Evolutionary conservation across 176 grass and related monocot species (phyloP).

Genomic region (Saccharum spontaneum): DNA sequence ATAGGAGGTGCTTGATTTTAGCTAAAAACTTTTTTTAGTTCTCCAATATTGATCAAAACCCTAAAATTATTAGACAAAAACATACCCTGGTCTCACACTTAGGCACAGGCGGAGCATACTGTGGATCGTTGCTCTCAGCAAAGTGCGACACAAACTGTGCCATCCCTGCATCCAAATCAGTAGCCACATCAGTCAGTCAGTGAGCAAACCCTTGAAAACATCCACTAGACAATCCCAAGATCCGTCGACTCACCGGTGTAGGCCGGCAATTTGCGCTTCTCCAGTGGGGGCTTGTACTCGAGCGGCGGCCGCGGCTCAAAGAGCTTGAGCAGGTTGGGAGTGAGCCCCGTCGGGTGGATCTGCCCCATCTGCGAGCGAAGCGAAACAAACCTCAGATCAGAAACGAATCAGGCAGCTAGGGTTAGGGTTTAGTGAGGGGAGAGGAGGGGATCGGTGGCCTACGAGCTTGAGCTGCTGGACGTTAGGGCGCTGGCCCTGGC

Average conservation of each 20-base stretch:
- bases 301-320: slow-evolving; percentile 80
- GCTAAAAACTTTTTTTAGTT: no score
- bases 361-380: slow-evolving; percentile 69
- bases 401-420: slow-evolving; percentile 24
- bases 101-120: slow-evolving; percentile 65
- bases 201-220: neutral
- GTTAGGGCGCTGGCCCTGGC: slow-evolving; percentile 70
- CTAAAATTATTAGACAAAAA: neutral
- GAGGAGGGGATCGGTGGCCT: neutral
- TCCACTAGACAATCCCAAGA: neutral
- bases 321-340: slow-evolving; percentile 87
- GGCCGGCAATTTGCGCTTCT: slow-evolving; percentile 69
- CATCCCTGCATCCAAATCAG: slow-evolving; percentile 51
- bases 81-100: slow-evolving; percentile 63
- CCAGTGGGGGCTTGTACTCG: slow-evolving; percentile 70
- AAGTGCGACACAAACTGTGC: slow-evolving; percentile 61
- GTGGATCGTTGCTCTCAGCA: slow-evolving; percentile 50
- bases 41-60: no score
- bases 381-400: slow-evolving; percentile 22
- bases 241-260: slow-evolving; percentile 50
- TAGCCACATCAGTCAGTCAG: neutral
- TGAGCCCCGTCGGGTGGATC: slow-evolving; percentile 84
- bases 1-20: no score
- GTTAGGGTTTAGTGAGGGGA: slow-evolving; percentile 45
- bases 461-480: slow-evolving; percentile 91